Percentiles rank a stretch among this genome's conserved stretches.
phyloP scores from a whole-genome alignment of 129 eudicot genomes.

The Gnaphalium uliginosum region DNA sequence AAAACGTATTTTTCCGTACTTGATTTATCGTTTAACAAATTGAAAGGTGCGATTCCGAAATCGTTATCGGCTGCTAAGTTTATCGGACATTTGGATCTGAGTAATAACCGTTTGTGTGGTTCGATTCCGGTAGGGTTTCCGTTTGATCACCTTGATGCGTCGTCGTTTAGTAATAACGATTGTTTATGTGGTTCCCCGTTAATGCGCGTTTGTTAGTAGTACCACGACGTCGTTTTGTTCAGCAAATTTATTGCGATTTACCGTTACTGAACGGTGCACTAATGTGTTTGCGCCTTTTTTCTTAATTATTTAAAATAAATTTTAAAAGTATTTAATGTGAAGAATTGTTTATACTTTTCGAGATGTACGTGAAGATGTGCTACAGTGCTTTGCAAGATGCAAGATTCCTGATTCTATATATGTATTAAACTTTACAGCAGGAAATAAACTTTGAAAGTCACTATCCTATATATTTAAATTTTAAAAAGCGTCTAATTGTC shows the following conservation, averaged over 20 bases:
- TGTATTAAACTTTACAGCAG: no score
- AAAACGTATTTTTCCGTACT: slow-evolving; percentile 60
- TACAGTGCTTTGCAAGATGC: not conserved
- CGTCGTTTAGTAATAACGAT: slow-evolving; percentile 66
- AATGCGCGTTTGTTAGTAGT: slow-evolving; percentile 43
- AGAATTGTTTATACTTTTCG: slow-evolving; percentile 20
- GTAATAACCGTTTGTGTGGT: slow-evolving; percentile 81
- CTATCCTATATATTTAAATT: no score
- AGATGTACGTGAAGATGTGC: slow-evolving; percentile 31
- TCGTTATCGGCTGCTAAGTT: slow-evolving; percentile 53
- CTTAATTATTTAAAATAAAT: not conserved
- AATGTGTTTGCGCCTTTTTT: slow-evolving; percentile 7
- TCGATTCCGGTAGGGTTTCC: slow-evolving; percentile 62
- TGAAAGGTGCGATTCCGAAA: slow-evolving; percentile 69
- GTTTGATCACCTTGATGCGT: slow-evolving; percentile 74
- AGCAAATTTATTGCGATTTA: not conserved
- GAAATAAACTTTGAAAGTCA: no score
- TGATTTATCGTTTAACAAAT: slow-evolving; percentile 60
- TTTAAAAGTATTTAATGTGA: not conserved
- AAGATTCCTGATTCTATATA: no score
- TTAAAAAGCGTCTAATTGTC: no score
- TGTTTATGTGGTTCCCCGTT: slow-evolving; percentile 83
- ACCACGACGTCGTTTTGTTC: slow-evolving; percentile 9
- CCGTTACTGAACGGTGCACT: slow-evolving; percentile 33
- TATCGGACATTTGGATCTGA: slow-evolving; percentile 80